Evolutionary conservation across 2,329 filamentous ascomycete species (phyloP).

Genomic region (Fusarium guadeloupense): DNA sequence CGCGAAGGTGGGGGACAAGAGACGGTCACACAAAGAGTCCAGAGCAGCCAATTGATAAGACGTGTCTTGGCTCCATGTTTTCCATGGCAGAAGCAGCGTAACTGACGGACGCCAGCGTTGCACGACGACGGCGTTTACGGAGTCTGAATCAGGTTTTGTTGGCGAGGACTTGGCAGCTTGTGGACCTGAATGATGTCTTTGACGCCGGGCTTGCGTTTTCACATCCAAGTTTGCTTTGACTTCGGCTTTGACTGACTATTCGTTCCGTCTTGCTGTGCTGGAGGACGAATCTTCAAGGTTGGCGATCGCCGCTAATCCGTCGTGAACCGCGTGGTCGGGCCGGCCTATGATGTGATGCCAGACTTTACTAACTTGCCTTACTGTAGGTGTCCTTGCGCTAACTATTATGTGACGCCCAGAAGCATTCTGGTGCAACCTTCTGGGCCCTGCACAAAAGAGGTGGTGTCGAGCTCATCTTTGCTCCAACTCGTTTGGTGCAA

Average conservation of each 20-base stretch:
- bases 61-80: constrained; percentile 11
- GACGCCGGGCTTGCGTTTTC: constrained; percentile 16
- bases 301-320: constrained; percentile 34
- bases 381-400: constrained; percentile 24
- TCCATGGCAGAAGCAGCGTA: constrained; percentile 23
- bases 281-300: constrained; percentile 26
- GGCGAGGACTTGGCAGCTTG: constrained; percentile 15
- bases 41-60: constrained; percentile 32
- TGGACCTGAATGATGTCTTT: constrained; percentile 37
- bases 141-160: constrained; percentile 33
- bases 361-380: constrained; percentile 9
- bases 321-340: constrained; percentile 29
- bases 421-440: constrained; percentile 32
- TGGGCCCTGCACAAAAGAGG: no score
- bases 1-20: constrained; percentile 6
- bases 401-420: constrained; percentile 28
- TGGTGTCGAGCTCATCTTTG: constrained; percentile 29
- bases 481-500: constrained; percentile 8
- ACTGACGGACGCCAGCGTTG: constrained; percentile 32
- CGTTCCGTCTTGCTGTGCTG: background rate
- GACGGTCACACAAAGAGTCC: constrained; percentile 1
- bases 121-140: constrained; percentile 15
- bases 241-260: constrained; percentile 6
- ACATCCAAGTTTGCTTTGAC: constrained; percentile 25
- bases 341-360: constrained; percentile 42